Base-by-base conservation (phyloP, 2,329 filamentous ascomycete genomes). In the Sporothrix pseudoabietina region DNA sequence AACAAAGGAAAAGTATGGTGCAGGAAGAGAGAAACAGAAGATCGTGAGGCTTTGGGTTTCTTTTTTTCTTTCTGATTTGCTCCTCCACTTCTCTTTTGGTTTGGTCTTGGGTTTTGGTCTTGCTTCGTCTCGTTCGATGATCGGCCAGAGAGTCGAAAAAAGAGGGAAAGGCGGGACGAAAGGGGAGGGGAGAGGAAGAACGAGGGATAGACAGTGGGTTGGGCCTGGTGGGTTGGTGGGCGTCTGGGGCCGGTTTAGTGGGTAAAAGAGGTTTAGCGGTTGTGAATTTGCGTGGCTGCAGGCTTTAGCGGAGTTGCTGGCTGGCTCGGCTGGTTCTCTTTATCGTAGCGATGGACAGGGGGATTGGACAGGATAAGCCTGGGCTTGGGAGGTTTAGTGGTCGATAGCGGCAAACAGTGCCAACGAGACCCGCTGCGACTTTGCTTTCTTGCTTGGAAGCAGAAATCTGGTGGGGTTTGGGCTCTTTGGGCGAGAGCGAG, bases 121-220 rank as follows among this genome's bases (percentile, higher is more conserved):
- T n/a, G 22, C 22, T 55, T 35, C 44, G 12, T 49, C 30, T 35
- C 14, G 32, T 22, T 69, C 66, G 26, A 49, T 39, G 49, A 69
- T 69, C 66, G 49, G 47, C 44, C 47, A n/a, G 16, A 39, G 41
- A 66, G 44, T 68, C 41, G 63, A 63, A 52, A 69, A 41, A 55
- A 49, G 49, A 35, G 49, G 66, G 47, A 55, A 69, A 41, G 32
- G 68, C 41, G 49, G 52, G 68, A 57, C 52, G 39, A 57, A 59
- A 70, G 52, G 32, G 66, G 44, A 52, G 44, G 30, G 22, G 39
- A 57, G 12, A n/a, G n/a, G 26, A 41, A 32, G n/a, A 32, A 55
- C 4, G 10, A 44, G 35, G 66, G 26, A 55, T 32, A 32, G 66
- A 39, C 30, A 19, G 68, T 59, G 49, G 52, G 52, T 55, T 39